phyloP scores from a whole-genome alignment of 2,329 filamentous ascomycete genomes.

The Aspergillus sp. region DNA sequence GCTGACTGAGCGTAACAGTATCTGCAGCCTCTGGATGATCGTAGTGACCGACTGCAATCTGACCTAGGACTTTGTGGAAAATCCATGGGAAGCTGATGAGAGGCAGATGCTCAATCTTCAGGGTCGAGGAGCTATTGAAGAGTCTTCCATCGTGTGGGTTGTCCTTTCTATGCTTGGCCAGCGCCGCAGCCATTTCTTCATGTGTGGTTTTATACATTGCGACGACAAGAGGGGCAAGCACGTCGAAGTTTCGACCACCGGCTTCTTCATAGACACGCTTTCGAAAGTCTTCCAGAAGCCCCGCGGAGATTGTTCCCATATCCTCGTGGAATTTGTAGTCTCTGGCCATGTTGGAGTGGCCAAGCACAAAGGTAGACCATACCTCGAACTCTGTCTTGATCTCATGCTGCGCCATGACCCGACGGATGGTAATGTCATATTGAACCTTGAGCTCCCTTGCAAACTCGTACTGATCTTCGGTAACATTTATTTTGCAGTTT shows the following conservation, averaged over 20 bases:
- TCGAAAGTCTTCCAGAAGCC: constrained; percentile 71
- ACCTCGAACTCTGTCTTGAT: constrained; percentile 90
- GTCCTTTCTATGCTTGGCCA: constrained; percentile 53
- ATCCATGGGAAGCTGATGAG: constrained; percentile 95
- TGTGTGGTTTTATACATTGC: constrained; percentile 88
- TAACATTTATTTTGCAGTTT: constrained; percentile 59
- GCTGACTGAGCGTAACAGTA: background rate
- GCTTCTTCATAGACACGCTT: constrained; percentile 68
- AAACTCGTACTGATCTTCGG: constrained; percentile 58
- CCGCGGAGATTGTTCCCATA: constrained; percentile 69
- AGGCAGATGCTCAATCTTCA: constrained; percentile 61
- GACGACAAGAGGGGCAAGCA: constrained; percentile 73
- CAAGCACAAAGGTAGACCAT: constrained; percentile 83
- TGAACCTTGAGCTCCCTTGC: constrained; percentile 71
- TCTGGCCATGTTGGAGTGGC: constrained; percentile 69
- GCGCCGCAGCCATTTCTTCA: constrained; percentile 66
- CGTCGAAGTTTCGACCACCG: constrained; percentile 61
- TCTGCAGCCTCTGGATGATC: constrained; percentile 19
- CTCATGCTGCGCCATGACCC: constrained; percentile 83
- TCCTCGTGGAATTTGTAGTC: constrained; percentile 90
- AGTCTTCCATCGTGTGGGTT: constrained; percentile 21
- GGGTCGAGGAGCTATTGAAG: constrained; percentile 15
- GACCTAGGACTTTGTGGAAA: constrained; percentile 72
- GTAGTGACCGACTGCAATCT: constrained; percentile 61
- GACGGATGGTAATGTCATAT: constrained; percentile 77